Percentiles rank a stretch among this genome's conserved stretches.
phyloP scores from a whole-genome alignment of 2,329 filamentous ascomycete genomes.

The Daldinia sp. region DNA sequence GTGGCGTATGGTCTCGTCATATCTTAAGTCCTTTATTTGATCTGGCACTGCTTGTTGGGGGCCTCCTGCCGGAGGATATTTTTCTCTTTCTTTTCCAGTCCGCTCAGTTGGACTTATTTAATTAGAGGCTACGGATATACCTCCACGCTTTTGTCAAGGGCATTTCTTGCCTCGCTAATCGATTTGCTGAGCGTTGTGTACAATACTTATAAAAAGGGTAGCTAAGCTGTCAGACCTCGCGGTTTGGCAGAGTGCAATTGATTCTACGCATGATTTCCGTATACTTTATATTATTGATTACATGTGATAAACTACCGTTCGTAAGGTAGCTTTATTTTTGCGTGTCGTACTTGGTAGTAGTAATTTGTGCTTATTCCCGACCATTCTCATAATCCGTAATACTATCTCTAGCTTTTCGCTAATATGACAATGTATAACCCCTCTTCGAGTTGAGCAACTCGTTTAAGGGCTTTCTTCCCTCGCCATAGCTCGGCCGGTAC shows the following conservation, averaged over 20 bases:
- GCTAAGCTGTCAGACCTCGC: neutral
- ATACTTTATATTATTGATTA: neutral
- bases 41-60: neutral
- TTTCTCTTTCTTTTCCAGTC: neutral
- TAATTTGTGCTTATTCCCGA: neutral
- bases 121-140: neutral
- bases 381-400: neutral
- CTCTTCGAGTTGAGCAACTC: neutral
- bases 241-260: neutral
- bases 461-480: neutral
- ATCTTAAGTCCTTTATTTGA: neutral
- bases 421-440: neutral
- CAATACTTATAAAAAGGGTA: slow-evolving; percentile 15
- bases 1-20: slow-evolving; percentile 19
- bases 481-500: neutral
- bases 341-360: neutral
- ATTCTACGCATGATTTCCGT: slow-evolving; percentile 7
- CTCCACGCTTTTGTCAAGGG: neutral
- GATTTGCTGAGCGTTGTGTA: slow-evolving; percentile 13
- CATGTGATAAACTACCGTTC: neutral
- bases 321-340: slow-evolving; percentile 7
- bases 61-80: neutral
- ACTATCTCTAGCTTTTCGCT: neutral
- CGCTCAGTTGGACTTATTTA: slow-evolving; percentile 1
- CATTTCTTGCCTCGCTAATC: neutral